Base-by-base conservation (phyloP, 139 green algal genomes). In the Pseudopediastrum boryanum region DNA sequence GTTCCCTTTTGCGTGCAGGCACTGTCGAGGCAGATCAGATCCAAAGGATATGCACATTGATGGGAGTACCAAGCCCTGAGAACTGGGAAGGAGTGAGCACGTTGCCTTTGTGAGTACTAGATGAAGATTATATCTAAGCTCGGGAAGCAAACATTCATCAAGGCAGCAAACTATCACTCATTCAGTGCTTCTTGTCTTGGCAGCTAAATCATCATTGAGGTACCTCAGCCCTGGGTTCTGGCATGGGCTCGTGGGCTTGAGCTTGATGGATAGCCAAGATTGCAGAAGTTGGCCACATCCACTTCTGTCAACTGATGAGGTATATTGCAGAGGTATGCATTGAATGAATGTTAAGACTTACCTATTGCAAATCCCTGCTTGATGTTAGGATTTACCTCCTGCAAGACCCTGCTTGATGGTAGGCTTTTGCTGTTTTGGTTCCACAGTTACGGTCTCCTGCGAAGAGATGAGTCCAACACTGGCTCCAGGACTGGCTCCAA, bases 11-110 rank as follows among this genome's bases (percentile, higher is more conserved):
- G 21, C 27, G 35, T 73, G 43, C 82, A 90, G 93, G 93, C 41
- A 96, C 93, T 78, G 90, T 97, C 46, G 96, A 99, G 77, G 67
- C 82, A n/a, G 86, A 95, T 41, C 93, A 98, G 87, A 63, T 98
- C 59, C 83, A 96, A 52, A 91, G 85, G 56, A 99, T 98, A 63
- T 96, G 95, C 73, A 50, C 86, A 27, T 77, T 98, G 4, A 86
- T 97, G 79, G 97, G 97, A 10, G 85, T 81, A 5, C 96, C 96
- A 29, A 92, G 73, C 3, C 87, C 97, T 77, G 27, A 84, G 3
- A 90, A 68, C 27, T 94, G 90, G 90, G 86, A 86, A 6, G 88
- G 83, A 2, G 67, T 90, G 16, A 41, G 63, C 44, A 27, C 71
- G 52, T 50, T 83, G 38, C 13, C 35, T 9, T 84, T 84, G 72